Conservation (phyloP, 2,329 filamentous ascomycete species). For the Fusarium scirpi region DNA sequence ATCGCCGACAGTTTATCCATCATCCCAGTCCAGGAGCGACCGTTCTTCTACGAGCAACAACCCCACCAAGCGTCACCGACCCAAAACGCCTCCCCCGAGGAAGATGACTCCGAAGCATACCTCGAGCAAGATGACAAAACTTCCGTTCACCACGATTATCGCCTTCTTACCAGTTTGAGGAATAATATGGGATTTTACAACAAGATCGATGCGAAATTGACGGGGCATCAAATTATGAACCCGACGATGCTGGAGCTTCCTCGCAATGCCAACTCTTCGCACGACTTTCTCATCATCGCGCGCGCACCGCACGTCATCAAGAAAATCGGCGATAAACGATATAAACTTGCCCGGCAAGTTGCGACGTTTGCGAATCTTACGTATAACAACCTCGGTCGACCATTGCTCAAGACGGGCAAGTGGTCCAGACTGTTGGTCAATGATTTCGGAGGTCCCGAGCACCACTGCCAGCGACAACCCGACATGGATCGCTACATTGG, state of each 20-base stretch:
- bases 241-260: conserved; percentile 37
- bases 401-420: conserved; percentile 4
- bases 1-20: conserved; percentile 18
- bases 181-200: conserved; percentile 41
- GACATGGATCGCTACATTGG: conserved; percentile 39
- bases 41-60: conserved; percentile 34
- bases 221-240: conserved; percentile 34
- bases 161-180: conserved; percentile 28
- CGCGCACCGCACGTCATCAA: conserved; percentile 19
- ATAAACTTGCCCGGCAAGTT: conserved; percentile 32
- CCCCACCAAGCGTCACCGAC: conserved; percentile 1
- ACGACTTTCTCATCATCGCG: conserved; percentile 39
- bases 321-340: conserved; percentile 18
- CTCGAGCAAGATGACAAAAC: conserved; percentile 6
- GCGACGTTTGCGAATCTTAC: conserved; percentile 35
- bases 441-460: conserved; percentile 30
- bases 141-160: conserved; percentile 17
- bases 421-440: conserved; percentile 35
- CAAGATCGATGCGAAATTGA: conserved; percentile 22
- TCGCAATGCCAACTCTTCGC: conserved; percentile 2
- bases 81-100: background rate
- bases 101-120: conserved; percentile 6
- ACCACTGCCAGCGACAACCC: conserved; percentile 36
- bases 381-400: conserved; percentile 15
- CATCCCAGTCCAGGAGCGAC: conserved; percentile 17